These are phyloP conservation scores for Elongisporangium anandrum DNA, from an alignment of 352 stramenopile genomes.

Conservation along the genomic window DNA sequence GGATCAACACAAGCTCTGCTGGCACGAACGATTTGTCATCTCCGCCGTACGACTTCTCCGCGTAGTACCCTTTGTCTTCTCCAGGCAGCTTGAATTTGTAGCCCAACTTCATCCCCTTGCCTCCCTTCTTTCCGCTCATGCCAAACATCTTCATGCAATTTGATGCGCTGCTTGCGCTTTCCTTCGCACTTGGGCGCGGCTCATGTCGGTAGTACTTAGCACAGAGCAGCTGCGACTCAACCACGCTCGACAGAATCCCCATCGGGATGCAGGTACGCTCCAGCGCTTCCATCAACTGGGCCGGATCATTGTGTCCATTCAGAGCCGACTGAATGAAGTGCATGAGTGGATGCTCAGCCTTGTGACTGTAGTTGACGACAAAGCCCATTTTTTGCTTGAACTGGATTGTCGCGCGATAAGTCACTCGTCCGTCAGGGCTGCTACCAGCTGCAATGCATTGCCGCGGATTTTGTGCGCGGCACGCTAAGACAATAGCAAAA, in stretches of 20 bases:
- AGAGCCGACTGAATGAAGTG: conserved; percentile 84
- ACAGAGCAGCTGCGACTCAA: conserved; percentile 80
- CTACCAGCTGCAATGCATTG: conserved; percentile 64
- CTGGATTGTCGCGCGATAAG: conserved; percentile 77
- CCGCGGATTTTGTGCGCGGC: conserved; percentile 62
- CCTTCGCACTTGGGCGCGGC: conserved; percentile 25
- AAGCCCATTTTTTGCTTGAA: conserved; percentile 89
- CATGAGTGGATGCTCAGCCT: conserved; percentile 79
- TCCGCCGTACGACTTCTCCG: conserved; percentile 78
- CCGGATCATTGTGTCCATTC: conserved; percentile 74
- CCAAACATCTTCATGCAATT: conserved; percentile 43
- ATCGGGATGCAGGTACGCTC: conserved; percentile 82
- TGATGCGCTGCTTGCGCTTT: conserved; percentile 18
- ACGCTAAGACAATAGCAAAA: conserved; percentile 80
- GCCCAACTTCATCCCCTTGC: conserved; percentile 83
- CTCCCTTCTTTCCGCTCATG: conserved; percentile 63
- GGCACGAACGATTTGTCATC: conserved; percentile 86
- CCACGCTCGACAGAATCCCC: conserved; percentile 75
- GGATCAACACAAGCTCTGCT: conserved; percentile 80
- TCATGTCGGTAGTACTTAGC: conserved; percentile 84
- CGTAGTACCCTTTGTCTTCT: conserved; percentile 83
- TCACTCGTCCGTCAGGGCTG: conserved; percentile 68
- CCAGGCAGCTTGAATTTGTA: conserved; percentile 87
- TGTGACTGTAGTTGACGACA: conserved; percentile 86
- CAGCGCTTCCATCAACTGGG: conserved; percentile 76